Conservation (phyloP, 2,329 filamentous ascomycete genomes). For the Penicillium vulpinum region DNA sequence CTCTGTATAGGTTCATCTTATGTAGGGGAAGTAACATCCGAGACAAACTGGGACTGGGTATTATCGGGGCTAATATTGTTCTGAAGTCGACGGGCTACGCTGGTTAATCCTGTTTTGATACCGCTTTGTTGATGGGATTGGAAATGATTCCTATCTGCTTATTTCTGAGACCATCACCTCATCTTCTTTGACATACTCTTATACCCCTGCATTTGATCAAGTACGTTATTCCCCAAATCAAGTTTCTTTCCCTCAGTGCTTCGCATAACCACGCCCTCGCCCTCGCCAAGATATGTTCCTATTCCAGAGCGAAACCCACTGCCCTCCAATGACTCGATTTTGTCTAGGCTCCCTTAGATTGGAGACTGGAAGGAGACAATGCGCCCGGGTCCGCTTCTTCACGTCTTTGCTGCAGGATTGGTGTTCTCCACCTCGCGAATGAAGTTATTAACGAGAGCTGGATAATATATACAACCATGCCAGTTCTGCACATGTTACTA, state of each 20-base stretch:
- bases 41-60: background rate
- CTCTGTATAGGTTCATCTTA: background rate
- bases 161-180: background rate
- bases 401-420: no score
- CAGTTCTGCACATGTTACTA: no score
- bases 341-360: background rate
- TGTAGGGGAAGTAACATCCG: background rate
- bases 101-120: background rate
- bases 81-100: background rate
- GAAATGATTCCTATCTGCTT: background rate
- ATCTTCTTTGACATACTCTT: background rate
- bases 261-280: background rate
- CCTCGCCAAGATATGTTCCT: background rate
- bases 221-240: background rate
- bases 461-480: no score
- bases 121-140: background rate
- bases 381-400: no score
- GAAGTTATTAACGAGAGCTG: no score
- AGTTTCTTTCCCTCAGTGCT: background rate
- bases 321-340: background rate
- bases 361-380: background rate
- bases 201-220: background rate
- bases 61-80: constrained; percentile 1
- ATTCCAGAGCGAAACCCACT: background rate
- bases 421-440: no score